These are phyloP conservation scores for Colletotrichum cordylinicola DNA, from an alignment of 2,329 filamentous ascomycete genomes.

Conservation along the genomic window DNA sequence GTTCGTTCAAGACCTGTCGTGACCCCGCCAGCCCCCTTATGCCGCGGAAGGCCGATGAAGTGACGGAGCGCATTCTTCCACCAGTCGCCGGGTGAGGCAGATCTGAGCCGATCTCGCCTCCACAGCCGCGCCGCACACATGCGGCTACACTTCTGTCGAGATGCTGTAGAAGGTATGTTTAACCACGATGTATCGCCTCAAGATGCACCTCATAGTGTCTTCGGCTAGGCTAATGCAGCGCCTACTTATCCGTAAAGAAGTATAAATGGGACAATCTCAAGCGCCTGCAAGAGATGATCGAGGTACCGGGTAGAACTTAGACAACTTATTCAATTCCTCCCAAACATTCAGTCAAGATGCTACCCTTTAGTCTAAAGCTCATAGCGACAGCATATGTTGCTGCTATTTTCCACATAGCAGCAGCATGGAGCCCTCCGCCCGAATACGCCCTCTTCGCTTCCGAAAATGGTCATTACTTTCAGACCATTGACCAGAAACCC, in stretches of 20 bases:
- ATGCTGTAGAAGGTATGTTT: not conserved
- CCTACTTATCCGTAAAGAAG: not conserved
- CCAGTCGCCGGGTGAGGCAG: not conserved
- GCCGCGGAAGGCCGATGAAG: not conserved
- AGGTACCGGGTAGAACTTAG: not conserved
- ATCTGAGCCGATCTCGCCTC: not conserved
- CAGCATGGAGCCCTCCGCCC: not conserved
- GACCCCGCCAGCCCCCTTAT: not conserved
- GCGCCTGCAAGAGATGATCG: accelerated
- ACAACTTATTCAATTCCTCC: accelerated
- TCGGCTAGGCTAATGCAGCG: not conserved
- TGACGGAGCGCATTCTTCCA: not conserved
- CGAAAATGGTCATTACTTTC: not conserved
- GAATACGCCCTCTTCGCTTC: not conserved
- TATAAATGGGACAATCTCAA: not conserved
- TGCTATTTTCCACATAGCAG: not conserved
- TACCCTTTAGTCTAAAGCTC: not conserved
- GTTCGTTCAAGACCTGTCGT: not conserved
- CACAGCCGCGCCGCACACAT: not conserved
- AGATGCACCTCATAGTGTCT: not conserved
- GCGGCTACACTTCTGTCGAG: not conserved
- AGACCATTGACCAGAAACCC: not conserved
- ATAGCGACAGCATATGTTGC: not conserved
- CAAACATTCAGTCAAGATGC: not conserved
- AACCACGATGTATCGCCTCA: not conserved